These are phyloP conservation scores for Ophiostoma perfectum DNA, from an alignment of 2,329 filamentous ascomycete species.

Conservation along the genomic window DNA sequence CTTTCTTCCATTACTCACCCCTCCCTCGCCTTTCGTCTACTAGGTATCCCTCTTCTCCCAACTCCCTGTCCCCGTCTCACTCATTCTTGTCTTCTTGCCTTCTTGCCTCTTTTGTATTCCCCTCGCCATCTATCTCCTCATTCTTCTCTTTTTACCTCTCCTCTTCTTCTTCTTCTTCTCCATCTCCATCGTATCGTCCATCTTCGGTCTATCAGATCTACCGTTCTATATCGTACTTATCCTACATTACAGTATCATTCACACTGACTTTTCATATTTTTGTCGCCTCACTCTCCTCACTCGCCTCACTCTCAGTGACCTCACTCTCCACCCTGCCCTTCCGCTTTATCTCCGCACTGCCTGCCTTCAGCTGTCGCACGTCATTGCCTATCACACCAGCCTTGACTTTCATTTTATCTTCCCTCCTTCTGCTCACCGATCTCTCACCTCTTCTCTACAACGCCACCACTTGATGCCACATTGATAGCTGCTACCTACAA, in stretches of 20 bases:
- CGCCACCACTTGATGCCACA: neutral
- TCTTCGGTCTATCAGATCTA: neutral
- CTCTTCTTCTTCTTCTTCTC: neutral
- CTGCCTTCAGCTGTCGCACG: slow-evolving; percentile 1
- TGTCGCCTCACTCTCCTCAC: no score
- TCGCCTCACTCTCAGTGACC: no score
- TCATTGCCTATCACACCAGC: neutral
- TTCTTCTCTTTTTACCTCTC: neutral
- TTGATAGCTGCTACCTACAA: neutral
- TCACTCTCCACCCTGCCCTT: neutral
- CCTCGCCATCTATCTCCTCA: neutral
- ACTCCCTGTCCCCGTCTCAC: slow-evolving; percentile 4
- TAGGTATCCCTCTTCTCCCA: slow-evolving; percentile 1
- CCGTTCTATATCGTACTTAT: neutral
- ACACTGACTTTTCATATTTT: neutral
- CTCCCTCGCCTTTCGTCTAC: neutral
- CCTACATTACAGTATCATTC: neutral
- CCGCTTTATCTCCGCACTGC: neutral
- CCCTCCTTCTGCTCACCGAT: neutral
- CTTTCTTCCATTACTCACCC: slow-evolving; percentile 1
- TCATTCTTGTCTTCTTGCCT: neutral
- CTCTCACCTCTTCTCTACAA: neutral
- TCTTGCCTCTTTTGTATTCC: slow-evolving; percentile 2
- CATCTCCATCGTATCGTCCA: neutral
- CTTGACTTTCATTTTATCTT: neutral